phyloP scores from a whole-genome alignment of 2,329 filamentous ascomycete genomes.

The Hypoxylon sp. region DNA sequence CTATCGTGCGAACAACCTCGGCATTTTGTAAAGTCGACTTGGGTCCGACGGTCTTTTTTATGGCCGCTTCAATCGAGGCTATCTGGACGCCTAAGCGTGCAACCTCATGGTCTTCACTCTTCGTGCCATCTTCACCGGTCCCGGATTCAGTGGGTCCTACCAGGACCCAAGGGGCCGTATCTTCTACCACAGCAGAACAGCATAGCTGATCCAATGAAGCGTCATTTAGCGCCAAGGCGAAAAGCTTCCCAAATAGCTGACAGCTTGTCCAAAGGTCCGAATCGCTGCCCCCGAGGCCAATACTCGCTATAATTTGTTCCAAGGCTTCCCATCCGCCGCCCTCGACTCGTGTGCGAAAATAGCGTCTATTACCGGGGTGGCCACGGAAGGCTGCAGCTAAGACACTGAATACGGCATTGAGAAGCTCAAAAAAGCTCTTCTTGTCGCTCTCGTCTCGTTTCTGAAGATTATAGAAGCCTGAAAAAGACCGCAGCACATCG shows the following conservation, averaged over 20 bases:
- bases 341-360: slow-evolving; percentile 83
- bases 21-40: slow-evolving; percentile 70
- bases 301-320: slow-evolving; percentile 78
- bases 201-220: slow-evolving; percentile 80
- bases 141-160: slow-evolving; percentile 28
- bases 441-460: slow-evolving; percentile 74
- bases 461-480: slow-evolving; percentile 81
- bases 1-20: slow-evolving; percentile 73
- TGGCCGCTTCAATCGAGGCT: slow-evolving; percentile 55
- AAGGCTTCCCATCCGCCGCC: slow-evolving; percentile 84
- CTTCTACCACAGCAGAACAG: slow-evolving; percentile 55
- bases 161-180: slow-evolving; percentile 33
- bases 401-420: slow-evolving; percentile 80
- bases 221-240: slow-evolving; percentile 86
- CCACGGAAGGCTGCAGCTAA: slow-evolving; percentile 81
- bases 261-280: slow-evolving; percentile 77
- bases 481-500: slow-evolving; percentile 76
- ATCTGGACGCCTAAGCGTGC: slow-evolving; percentile 49
- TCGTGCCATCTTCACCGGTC: slow-evolving; percentile 43
- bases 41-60: slow-evolving; percentile 65
- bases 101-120: slow-evolving; percentile 45
- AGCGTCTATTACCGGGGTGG: slow-evolving; percentile 88
- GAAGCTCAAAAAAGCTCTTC: slow-evolving; percentile 74
- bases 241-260: slow-evolving; percentile 85
- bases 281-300: slow-evolving; percentile 75